These are phyloP conservation scores for Apophysomyces sp. DNA, from an alignment of 371 early-diverging fungal genomes.

Conservation along the genomic window DNA sequence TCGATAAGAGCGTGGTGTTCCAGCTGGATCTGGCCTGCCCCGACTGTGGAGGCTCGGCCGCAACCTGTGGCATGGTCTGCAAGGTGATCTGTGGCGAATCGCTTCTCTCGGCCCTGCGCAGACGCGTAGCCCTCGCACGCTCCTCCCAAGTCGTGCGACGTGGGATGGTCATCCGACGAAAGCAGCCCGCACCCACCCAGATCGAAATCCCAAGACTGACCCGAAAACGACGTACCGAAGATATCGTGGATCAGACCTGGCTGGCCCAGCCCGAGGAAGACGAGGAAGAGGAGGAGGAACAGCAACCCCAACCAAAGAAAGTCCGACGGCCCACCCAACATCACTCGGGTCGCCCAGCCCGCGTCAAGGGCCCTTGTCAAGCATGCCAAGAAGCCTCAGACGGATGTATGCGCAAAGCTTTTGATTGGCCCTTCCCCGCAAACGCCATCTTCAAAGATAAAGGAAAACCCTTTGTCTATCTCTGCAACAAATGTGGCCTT, in stretches of 20 bases:
- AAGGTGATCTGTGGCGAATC: slow-evolving; percentile 39
- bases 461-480: slow-evolving; percentile 46
- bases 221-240: not conserved
- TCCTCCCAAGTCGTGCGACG: slow-evolving; percentile 7
- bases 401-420: slow-evolving; percentile 53
- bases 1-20: slow-evolving; percentile 41
- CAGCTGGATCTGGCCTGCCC: slow-evolving; percentile 22
- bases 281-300: slow-evolving; percentile 1
- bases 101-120: slow-evolving; percentile 29
- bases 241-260: not conserved
- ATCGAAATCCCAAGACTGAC: slow-evolving; percentile 9
- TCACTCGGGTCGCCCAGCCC: slow-evolving; percentile 29
- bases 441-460: slow-evolving; percentile 34
- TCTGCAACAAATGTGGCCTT: slow-evolving; percentile 52
- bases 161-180: slow-evolving; percentile 15
- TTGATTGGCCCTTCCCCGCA: slow-evolving; percentile 46
- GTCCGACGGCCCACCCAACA: not conserved
- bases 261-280: slow-evolving; percentile 1
- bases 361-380: slow-evolving; percentile 47
- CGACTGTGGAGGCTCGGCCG: not conserved
- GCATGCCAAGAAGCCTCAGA: slow-evolving; percentile 48
- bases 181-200: slow-evolving; percentile 9
- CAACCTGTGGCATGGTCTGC: slow-evolving; percentile 17
- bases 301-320: not conserved
- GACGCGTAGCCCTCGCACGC: slow-evolving; percentile 27